These are phyloP conservation scores for Chaetomiaceae sp. DNA, from an alignment of 2,329 filamentous ascomycete species.

Conservation along the genomic window DNA sequence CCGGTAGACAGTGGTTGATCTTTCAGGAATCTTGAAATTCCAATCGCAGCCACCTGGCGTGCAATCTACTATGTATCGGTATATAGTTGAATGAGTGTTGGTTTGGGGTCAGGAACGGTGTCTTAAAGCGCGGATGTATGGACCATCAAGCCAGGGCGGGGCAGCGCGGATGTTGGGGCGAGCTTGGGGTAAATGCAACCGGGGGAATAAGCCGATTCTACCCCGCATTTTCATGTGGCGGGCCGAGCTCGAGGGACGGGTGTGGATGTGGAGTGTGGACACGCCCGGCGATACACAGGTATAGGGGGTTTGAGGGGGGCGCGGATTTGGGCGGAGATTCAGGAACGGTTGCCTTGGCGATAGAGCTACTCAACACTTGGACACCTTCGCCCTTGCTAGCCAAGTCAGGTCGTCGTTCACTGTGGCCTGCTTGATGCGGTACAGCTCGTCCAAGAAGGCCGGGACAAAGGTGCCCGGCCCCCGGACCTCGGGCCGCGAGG, in stretches of 20 bases:
- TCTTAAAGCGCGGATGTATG: constrained; percentile 4
- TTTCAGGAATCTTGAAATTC: no score
- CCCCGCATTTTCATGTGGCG: constrained; percentile 17
- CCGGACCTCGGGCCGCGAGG: constrained; percentile 55
- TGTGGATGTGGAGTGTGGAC: not conserved
- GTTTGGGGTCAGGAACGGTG: not conserved
- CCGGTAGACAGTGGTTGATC: not conserved
- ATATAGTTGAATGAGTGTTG: no score
- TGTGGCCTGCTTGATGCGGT: constrained; percentile 45
- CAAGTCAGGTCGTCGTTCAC: constrained; percentile 46
- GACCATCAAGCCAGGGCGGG: constrained; percentile 5
- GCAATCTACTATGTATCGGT: no score
- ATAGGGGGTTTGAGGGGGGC: no score
- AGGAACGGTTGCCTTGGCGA: not conserved
- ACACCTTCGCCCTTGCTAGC: constrained; percentile 35
- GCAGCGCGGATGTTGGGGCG: not conserved
- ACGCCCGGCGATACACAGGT: not conserved
- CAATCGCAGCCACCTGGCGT: no score
- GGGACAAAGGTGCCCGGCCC: constrained; percentile 87
- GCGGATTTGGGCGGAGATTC: no score
- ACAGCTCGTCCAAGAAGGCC: constrained; percentile 72
- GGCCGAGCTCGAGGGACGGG: constrained; percentile 8
- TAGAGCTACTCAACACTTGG: constrained; percentile 1
- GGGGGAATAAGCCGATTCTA: constrained; percentile 11
- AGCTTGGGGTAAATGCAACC: constrained; percentile 15